Conservation (phyloP, 2,329 filamentous ascomycete species). For the Coniochaeta sp. region DNA sequence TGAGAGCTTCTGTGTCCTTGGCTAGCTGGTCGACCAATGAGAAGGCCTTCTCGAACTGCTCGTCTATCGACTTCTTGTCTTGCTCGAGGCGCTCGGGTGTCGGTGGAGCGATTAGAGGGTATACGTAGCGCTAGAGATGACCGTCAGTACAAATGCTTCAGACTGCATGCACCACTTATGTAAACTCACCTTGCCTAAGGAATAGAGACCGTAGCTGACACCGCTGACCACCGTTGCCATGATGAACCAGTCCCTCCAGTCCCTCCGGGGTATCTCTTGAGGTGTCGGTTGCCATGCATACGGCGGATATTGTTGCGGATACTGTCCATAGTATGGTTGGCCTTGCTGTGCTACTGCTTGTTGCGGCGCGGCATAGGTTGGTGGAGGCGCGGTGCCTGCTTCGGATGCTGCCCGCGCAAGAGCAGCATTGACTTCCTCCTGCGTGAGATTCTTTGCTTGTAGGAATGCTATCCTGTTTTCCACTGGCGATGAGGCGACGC, state of each 20-base stretch:
- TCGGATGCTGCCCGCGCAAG: slow-evolving; percentile 67
- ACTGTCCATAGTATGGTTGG: slow-evolving; percentile 34
- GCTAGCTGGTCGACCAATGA: slow-evolving; percentile 83
- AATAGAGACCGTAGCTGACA: slow-evolving; percentile 81
- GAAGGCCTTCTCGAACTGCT: slow-evolving; percentile 89
- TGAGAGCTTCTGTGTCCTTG: slow-evolving; percentile 82
- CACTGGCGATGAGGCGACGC: slow-evolving; percentile 78
- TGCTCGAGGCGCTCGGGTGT: slow-evolving; percentile 90
- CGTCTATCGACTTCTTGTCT: slow-evolving; percentile 88
- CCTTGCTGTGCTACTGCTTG: slow-evolving; percentile 25
- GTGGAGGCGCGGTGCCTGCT: slow-evolving; percentile 29
- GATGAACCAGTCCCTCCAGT: slow-evolving; percentile 99
- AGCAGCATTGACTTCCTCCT: slow-evolving; percentile 86
- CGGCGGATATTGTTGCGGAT: slow-evolving; percentile 38
- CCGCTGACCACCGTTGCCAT: slow-evolving; percentile 94
- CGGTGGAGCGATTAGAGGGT: slow-evolving; percentile 84
- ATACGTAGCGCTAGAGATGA: slow-evolving; percentile 66
- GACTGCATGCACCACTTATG: neutral
- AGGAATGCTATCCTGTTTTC: slow-evolving; percentile 91
- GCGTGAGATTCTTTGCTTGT: slow-evolving; percentile 92
- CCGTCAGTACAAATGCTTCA: neutral
- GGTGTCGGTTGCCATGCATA: slow-evolving; percentile 50
- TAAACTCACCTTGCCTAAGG: slow-evolving; percentile 66
- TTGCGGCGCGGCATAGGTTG: slow-evolving; percentile 33
- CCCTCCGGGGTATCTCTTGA: slow-evolving; percentile 62